Evolutionary conservation across 2,329 filamentous ascomycete genomes (phyloP).

Genomic region (Fusarium temperatum): DNA sequence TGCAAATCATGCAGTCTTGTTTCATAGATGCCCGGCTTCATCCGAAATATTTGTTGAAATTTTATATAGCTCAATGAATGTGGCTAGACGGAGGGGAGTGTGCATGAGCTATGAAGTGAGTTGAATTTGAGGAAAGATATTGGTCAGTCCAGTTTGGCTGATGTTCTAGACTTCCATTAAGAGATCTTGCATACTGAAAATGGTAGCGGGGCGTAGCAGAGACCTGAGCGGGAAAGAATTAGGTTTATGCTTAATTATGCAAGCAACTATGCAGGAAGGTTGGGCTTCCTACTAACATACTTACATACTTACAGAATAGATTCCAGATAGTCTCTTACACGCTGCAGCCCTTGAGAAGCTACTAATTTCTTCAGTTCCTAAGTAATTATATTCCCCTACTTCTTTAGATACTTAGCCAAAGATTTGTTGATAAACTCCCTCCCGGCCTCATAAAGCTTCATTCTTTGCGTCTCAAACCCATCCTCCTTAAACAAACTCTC

Average conservation of each 20-base stretch:
- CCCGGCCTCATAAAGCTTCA: conserved; percentile 28
- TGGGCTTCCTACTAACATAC: rapidly evolving
- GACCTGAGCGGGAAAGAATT: rapidly evolving
- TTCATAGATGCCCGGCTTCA: not conserved
- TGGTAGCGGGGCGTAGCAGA: rapidly evolving
- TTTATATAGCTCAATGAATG: rapidly evolving
- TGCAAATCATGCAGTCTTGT: not conserved
- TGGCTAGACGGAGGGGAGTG: not conserved
- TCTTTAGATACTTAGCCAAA: conserved; percentile 18
- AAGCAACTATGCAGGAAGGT: not conserved
- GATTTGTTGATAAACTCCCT: conserved; percentile 7
- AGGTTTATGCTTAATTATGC: no score
- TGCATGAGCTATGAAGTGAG: not conserved
- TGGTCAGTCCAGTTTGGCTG: not conserved
- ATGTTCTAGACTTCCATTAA: not conserved
- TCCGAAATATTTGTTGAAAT: not conserved
- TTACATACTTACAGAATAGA: not conserved
- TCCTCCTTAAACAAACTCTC: conserved; percentile 37
- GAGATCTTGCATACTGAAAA: rapidly evolving
- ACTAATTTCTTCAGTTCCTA: rapidly evolving
- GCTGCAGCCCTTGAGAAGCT: not conserved
- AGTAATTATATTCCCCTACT: not conserved
- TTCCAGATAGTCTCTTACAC: not conserved
- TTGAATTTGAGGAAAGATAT: rapidly evolving
- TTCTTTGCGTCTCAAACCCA: conserved; percentile 35